These are phyloP conservation scores for Fusarium sororula DNA, from an alignment of 2,329 filamentous ascomycete genomes.

Conservation along the genomic window DNA sequence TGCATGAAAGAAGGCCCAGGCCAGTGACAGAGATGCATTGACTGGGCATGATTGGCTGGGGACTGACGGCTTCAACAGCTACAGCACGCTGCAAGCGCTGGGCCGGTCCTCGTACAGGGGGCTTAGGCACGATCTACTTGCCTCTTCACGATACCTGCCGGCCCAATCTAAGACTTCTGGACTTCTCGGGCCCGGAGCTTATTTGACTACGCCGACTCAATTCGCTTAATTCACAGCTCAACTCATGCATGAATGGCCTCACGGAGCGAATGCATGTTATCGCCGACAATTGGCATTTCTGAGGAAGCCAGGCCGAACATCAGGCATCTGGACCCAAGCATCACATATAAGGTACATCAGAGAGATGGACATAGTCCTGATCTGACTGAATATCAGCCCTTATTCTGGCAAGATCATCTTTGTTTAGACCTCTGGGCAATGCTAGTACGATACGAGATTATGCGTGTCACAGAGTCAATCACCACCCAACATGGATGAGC, in stretches of 20 bases:
- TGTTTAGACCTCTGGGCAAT: not conserved
- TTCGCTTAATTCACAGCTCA: not conserved
- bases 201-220: conserved; percentile 20
- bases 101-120: conserved; percentile 5
- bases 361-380: not conserved
- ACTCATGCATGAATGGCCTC: conserved; percentile 5
- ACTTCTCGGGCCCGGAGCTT: conserved; percentile 22
- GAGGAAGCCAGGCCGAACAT: not conserved
- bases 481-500: conserved; percentile 15
- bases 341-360: not conserved
- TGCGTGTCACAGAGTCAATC: not conserved
- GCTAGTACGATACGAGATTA: conserved; percentile 8
- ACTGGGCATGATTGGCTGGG: conserved; percentile 4
- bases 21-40: conserved; percentile 4
- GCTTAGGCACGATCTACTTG: not conserved
- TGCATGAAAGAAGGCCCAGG: conserved; percentile 5
- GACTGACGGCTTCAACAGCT: conserved; percentile 30
- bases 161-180: conserved; percentile 10
- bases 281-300: not conserved
- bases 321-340: not conserved
- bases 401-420: conserved; percentile 1
- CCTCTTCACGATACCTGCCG: conserved; percentile 3
- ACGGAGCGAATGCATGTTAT: not conserved
- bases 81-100: conserved; percentile 37
- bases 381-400: not conserved